phyloP scores from a whole-genome alignment of 805 yeast species.

The Wickerhamomyces xylosicus region DNA sequence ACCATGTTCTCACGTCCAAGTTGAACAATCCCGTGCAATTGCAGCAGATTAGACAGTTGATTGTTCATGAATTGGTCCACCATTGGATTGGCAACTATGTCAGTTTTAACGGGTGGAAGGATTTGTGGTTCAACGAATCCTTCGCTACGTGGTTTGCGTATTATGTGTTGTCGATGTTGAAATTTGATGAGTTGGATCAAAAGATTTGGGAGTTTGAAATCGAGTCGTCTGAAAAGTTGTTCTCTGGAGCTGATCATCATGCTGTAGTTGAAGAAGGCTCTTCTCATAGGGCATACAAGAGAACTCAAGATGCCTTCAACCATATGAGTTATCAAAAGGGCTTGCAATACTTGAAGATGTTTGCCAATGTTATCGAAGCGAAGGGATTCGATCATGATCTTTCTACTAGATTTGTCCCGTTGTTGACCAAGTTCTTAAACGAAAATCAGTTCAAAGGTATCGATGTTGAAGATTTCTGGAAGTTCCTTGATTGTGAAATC shows the following conservation, averaged over 20 bases:
- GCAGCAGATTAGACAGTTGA: slow-evolving; percentile 38
- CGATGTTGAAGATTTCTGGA: slow-evolving; percentile 47
- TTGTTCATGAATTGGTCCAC: slow-evolving; percentile 68
- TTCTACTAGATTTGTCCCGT: slow-evolving; percentile 21
- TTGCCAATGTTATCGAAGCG: slow-evolving; percentile 31
- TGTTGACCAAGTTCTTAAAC: slow-evolving; percentile 29
- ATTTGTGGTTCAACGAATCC: slow-evolving; percentile 67
- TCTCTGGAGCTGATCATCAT: slow-evolving; percentile 26
- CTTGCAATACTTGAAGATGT: slow-evolving; percentile 41
- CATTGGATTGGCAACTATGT: slow-evolving; percentile 72
- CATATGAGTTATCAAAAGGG: slow-evolving; percentile 50
- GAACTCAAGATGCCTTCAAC: slow-evolving; percentile 38
- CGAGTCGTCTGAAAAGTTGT: slow-evolving; percentile 22
- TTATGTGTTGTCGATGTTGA: slow-evolving; percentile 26
- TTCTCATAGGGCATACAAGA: slow-evolving; percentile 22
- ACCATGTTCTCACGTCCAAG: slow-evolving; percentile 32
- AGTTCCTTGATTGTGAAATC: slow-evolving; percentile 24
- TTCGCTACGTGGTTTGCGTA: slow-evolving; percentile 70
- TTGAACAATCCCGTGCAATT: slow-evolving; percentile 17
- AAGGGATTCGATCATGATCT: slow-evolving; percentile 20
- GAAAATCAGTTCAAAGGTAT: slow-evolving; percentile 26
- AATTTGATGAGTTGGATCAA: slow-evolving; percentile 16
- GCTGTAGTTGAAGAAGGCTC: slow-evolving; percentile 16
- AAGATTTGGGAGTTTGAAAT: slow-evolving; percentile 24
- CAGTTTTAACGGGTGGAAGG: slow-evolving; percentile 57